Base-by-base conservation (phyloP, 2,329 filamentous ascomycete species). In the Exophiala aquamarina region DNA sequence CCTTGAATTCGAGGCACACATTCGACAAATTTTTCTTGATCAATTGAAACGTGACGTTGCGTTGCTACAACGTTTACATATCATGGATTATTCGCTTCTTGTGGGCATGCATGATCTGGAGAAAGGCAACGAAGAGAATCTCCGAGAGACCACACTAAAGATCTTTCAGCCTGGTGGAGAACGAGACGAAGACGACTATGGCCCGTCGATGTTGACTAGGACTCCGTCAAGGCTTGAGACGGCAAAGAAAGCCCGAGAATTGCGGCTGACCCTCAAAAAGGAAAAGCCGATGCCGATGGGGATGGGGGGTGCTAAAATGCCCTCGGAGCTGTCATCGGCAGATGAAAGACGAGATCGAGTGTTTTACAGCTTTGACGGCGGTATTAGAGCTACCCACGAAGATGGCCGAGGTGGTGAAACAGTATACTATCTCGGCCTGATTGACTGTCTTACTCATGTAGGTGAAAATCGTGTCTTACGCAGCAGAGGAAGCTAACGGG, bases 71-170 rank as follows among this genome's bases (percentile, higher is more conserved):
- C 83, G 79, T 59, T 76, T 97, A 34, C 86, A 95, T 60, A 97
- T 98, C 61, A 98, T 98, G 93, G 93, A 98, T 68, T 98, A 98
- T 69, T 97, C 92, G 8, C 80, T 98, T 52, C 77, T 98, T 29
- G 83, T 98, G 44, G 93, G 93, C 40, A 93, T 97, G 41, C 93
- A 98, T 64, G 93, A 98, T 64, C 68, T 94, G 15, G 82, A 83
- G 44, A 85, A 88, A 58, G 93, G 93, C 21, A 98, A 98, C 63
- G 90, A 96, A 59, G 93, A 98, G 66, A 95, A 96, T 47, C 75
- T 98, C 36, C 87, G 81, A 29, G 81, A 85, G 70, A 95, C 94
- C 73, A 96, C 91, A 1, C 72, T 98, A 41, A 85, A 93, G 65
- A 90, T 97, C 3, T 97, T 96, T 69, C 91, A 94, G 64, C 92